Base-by-base conservation (phyloP, 441 rosid genomes). In the Jatropha podagrica region DNA sequence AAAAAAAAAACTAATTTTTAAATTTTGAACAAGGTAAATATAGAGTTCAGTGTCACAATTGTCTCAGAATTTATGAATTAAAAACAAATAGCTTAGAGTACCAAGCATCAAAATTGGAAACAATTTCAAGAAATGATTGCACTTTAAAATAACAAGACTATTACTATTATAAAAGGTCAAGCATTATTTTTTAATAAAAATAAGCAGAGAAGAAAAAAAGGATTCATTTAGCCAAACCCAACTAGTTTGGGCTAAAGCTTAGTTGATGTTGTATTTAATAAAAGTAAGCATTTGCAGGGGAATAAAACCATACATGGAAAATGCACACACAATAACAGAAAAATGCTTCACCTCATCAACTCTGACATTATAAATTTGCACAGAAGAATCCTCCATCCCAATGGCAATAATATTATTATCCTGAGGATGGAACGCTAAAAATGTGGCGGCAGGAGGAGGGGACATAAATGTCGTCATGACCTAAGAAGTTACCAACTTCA, bases 371-470 rank as follows among this genome's bases (percentile, higher is more conserved):
- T 93, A 93, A 63, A 91, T 93, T 75, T 91, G 93, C 38, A 93
- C 88, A 6, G 91, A 81, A 26, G 96, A 90, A 78, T 93, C 96
- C 82, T 93, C 95, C 95, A 90, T 91, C 64, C 97, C 97, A 64
- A 93, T 88, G 65, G 97, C 97, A 78, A 93, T 90, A 42, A 91
- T 90, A 83, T 91, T 93, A 78, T 93, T 90, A 81, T 93, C 97
- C 68, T 88, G 93, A 10, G 97, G 97, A 86, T 93, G 93, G 81
- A 93, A 91, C 56, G 97, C 96, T 82, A 93, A 80, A 81, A 82
- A 93, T 1, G 97, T 90, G 56, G 93, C 89, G 66, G 94, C 89
- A 12, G 96, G 97, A 46, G 95, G 97, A 4, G 97, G 93, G 27
- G 91, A 78, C 95, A 93, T 91, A 78, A 93, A 91, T 65, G 89